Evolutionary conservation across 768 basidiomycete genomes (phyloP), one percentile per base, ranked within the genome.

Genomic region (Tephrocybe sp.): DNA sequence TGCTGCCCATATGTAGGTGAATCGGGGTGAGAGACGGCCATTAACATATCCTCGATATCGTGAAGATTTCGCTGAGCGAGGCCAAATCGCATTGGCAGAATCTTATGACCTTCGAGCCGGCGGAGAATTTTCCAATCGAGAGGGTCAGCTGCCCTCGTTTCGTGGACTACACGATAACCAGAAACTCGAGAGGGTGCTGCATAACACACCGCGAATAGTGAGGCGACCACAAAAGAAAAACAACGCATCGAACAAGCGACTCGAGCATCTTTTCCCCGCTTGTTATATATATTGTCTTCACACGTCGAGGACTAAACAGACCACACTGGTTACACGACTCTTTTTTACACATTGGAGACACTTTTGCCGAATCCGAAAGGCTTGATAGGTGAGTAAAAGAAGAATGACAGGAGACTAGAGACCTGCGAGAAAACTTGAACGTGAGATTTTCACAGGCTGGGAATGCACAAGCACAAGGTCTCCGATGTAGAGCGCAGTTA

Each of bases 1-100:
- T 82, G 80, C 49, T 75, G 65, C 12, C 79, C 79, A 55, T 80
- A 83, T 56, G 67, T 68, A 5, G 68, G 68, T 1, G 80, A 81
- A 20, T 74, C 72, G 3, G 80, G 79, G 49, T 81, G 73, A 2
- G 80, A 75, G 17, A 82, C 74, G 28, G 72, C 72, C 56, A 72
- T 61, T 15, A 83, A 71, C 40, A 74, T 65, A 7, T 70, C 70
- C 56, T 79, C 77, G 42, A 82, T 60, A 4, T 65, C 68, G 34
- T 76, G 63, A 41, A 79, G 62, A 51, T 81, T 77, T 36, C 62
- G 62, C 57, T 82, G 80, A 7, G 68, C 58, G 20, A 83, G 71
- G 20, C 74, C 79, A 45, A 81, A 71, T 24, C 75, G 73, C 58
- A 81, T 67, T 11, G 78, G 76, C n/a, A 83, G 65, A 39, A 72